Conservation (phyloP, 441 rosid genomes). For the Manihot esculenta region DNA sequence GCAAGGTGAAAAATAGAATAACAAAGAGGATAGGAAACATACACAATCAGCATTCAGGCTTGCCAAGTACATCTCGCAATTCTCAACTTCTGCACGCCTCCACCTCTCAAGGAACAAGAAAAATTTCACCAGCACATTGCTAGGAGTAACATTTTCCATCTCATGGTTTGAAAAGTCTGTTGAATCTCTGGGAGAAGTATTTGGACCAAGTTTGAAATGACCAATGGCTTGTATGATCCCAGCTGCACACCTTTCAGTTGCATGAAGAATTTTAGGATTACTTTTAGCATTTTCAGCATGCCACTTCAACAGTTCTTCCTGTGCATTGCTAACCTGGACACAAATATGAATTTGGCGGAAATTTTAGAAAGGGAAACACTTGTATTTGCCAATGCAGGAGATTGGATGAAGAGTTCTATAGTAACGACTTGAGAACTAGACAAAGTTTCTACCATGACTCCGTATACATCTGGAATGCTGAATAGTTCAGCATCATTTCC, state of each 20-base stretch:
- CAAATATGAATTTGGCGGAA: neutral
- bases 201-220: slow-evolving; percentile 83
- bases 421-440: neutral
- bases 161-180: slow-evolving; percentile 37
- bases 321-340: slow-evolving; percentile 85
- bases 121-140: slow-evolving; percentile 61
- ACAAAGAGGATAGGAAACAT: slow-evolving; percentile 32
- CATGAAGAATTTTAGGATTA: slow-evolving; percentile 79
- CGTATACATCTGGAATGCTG: slow-evolving; percentile 75
- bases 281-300: slow-evolving; percentile 75
- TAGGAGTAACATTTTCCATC: slow-evolving; percentile 42
- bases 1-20: slow-evolving; percentile 10
- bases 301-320: slow-evolving; percentile 94
- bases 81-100: slow-evolving; percentile 89
- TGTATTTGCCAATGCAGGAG: slow-evolving; percentile 3
- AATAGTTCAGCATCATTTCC: slow-evolving; percentile 94
- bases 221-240: slow-evolving; percentile 95
- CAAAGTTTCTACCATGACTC: slow-evolving; percentile 72
- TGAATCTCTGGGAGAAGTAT: slow-evolving; percentile 77
- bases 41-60: slow-evolving; percentile 67
- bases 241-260: slow-evolving; percentile 80
- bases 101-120: slow-evolving; percentile 81
- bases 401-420: slow-evolving; percentile 9
- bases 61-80: slow-evolving; percentile 53
- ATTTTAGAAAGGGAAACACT: neutral